These are phyloP conservation scores for Biancaea sappan DNA, from an alignment of 306 rosid species.

Conservation along the genomic window DNA sequence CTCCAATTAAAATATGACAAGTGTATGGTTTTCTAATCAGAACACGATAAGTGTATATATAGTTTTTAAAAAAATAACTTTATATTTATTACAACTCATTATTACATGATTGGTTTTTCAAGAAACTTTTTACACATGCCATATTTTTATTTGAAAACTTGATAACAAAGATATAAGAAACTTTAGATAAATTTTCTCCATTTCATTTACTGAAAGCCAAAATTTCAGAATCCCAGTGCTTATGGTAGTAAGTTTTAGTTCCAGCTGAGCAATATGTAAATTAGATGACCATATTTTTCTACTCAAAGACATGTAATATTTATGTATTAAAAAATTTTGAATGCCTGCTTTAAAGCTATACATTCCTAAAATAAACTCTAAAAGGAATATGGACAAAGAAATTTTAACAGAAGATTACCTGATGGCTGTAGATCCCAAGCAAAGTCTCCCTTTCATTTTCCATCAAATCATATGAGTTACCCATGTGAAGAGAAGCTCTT, in stretches of 20 bases:
- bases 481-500: slow-evolving; percentile 60
- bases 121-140: no score
- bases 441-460: slow-evolving; percentile 72
- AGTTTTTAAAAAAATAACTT: no score
- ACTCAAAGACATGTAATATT: neutral
- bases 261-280: slow-evolving; percentile 20
- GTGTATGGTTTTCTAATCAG: no score
- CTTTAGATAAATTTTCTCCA: no score
- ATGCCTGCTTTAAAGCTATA: slow-evolving; percentile 4
- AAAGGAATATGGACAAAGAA: slow-evolving; percentile 12
- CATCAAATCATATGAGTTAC: slow-evolving; percentile 57
- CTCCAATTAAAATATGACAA: no score
- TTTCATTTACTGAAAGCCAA: neutral
- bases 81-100: no score
- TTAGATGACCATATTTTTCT: neutral
- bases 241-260: neutral
- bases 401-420: slow-evolving; percentile 63
- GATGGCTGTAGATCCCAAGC: slow-evolving; percentile 60
- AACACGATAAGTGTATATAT: no score
- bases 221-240: neutral
- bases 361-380: slow-evolving; percentile 19
- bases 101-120: no score
- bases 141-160: no score
- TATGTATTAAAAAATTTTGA: slow-evolving; percentile 1
- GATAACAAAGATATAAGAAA: no score